Conservation (phyloP, 371 early-diverging fungal species). For the Mucor piriformis region DNA sequence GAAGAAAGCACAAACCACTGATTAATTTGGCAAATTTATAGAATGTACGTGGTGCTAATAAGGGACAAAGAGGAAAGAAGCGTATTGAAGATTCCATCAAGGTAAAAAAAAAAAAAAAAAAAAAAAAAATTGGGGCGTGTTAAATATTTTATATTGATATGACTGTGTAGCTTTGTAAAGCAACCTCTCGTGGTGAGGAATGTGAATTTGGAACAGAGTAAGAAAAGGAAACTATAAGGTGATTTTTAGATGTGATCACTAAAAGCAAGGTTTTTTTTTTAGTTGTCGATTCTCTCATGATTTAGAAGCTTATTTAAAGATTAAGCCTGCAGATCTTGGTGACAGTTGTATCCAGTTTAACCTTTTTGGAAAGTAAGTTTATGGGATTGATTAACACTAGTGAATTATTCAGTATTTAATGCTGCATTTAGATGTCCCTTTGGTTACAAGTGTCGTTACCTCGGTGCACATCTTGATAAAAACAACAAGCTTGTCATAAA, state of each 20-base stretch:
- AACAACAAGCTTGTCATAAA: slow-evolving; percentile 54
- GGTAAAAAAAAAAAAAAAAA: too few species aligned
- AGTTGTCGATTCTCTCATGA: slow-evolving; percentile 75
- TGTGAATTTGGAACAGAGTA: slow-evolving; percentile 60
- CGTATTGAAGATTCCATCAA: slow-evolving; percentile 38
- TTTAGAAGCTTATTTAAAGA: slow-evolving; percentile 58
- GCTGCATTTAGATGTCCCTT: slow-evolving; percentile 42
- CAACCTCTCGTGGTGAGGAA: slow-evolving; percentile 48
- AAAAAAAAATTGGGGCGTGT: background rate
- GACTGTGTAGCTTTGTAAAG: slow-evolving; percentile 52
- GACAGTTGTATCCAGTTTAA: slow-evolving; percentile 75
- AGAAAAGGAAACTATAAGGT: background rate
- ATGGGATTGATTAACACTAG: too few species aligned
- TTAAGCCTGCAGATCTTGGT: slow-evolving; percentile 77
- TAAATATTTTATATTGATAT: background rate
- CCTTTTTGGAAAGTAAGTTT: slow-evolving; percentile 68
- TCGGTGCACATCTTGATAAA: slow-evolving; percentile 67
- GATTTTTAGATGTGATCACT: too few species aligned
- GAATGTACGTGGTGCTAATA: slow-evolving; percentile 40
- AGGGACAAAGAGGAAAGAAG: slow-evolving; percentile 47
- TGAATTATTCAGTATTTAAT: background rate
- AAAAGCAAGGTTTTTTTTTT: slow-evolving; percentile 1
- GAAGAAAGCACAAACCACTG: too few species aligned
- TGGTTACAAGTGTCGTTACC: slow-evolving; percentile 82
- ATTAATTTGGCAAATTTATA: background rate